Conservation (phyloP, 441 rosid species). For the Populus hybrid region DNA sequence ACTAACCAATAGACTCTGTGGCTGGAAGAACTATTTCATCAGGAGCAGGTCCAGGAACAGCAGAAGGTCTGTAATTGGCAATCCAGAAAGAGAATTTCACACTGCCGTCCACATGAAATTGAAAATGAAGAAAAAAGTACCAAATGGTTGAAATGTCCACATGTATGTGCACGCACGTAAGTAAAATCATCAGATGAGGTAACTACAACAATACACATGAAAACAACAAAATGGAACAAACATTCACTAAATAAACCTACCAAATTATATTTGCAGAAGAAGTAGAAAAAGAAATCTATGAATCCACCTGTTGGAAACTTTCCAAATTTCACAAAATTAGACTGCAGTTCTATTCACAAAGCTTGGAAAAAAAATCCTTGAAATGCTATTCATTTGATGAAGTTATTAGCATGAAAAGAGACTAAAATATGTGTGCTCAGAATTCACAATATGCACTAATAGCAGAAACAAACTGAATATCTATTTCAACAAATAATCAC, state of each 20-base stretch:
- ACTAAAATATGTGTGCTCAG: neutral
- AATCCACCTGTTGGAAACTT: neutral
- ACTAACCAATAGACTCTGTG: conserved; percentile 87
- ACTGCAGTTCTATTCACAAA: neutral
- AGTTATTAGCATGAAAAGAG: too few relatives aligned
- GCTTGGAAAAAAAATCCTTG: neutral
- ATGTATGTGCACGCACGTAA: neutral
- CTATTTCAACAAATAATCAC: conserved; percentile 14
- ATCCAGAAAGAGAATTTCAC: conserved; percentile 12
- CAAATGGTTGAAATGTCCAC: neutral
- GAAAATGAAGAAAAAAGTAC: neutral
- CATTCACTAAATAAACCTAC: neutral
- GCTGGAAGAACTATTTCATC: conserved; percentile 87
- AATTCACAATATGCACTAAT: neutral
- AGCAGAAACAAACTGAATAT: conserved; percentile 15
- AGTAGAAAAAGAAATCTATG: neutral
- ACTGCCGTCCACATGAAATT: neutral
- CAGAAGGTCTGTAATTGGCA: conserved; percentile 66
- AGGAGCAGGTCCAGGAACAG: conserved; percentile 93
- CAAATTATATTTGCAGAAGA: neutral
- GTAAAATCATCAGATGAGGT: neutral
- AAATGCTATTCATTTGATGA: neutral
- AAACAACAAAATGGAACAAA: neutral
- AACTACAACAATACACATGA: neutral
- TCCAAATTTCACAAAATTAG: neutral